Percentiles rank a stretch among this genome's conserved stretches.
Conservation (phyloP, 2,329 filamentous ascomycete genomes). For the Beauveria bassiana region DNA sequence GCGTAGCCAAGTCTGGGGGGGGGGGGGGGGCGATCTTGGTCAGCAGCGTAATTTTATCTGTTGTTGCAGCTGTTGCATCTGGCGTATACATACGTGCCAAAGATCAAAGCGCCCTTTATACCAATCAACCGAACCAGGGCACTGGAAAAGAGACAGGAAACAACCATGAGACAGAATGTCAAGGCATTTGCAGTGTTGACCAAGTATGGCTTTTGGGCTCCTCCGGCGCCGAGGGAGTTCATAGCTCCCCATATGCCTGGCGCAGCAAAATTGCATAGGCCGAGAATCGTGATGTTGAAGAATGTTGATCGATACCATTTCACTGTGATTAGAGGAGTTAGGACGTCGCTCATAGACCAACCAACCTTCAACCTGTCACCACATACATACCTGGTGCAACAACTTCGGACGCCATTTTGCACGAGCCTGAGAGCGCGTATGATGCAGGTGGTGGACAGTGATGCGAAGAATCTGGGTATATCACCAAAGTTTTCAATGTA, state of each 20-base stretch:
- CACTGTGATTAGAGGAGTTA: slow-evolving; percentile 27
- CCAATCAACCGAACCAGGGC: slow-evolving; percentile 59
- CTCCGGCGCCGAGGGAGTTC: slow-evolving; percentile 66
- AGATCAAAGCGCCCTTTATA: slow-evolving; percentile 62
- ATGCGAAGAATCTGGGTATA: background rate
- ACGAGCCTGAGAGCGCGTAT: background rate
- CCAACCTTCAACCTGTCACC: background rate
- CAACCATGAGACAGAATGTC: slow-evolving; percentile 65
- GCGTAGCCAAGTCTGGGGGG: slow-evolving; percentile 54
- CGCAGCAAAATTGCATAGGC: slow-evolving; percentile 61
- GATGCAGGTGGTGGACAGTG: background rate
- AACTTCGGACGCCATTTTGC: background rate
- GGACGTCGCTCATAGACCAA: background rate
- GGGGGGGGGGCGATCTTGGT: background rate
- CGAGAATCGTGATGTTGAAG: slow-evolving; percentile 65
- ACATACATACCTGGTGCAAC: background rate
- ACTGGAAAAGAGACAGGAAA: slow-evolving; percentile 60
- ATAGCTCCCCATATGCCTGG: slow-evolving; percentile 68
- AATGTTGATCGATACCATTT: slow-evolving; percentile 66
- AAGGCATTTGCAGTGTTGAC: slow-evolving; percentile 65
- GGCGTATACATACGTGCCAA: slow-evolving; percentile 49
- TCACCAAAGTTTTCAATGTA: background rate
- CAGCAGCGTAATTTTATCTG: background rate
- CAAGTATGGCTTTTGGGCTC: slow-evolving; percentile 54
- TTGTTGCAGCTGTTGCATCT: background rate